These are phyloP conservation scores for Cryphonectria radicalis DNA, from an alignment of 2,329 filamentous ascomycete species.

Conservation along the genomic window DNA sequence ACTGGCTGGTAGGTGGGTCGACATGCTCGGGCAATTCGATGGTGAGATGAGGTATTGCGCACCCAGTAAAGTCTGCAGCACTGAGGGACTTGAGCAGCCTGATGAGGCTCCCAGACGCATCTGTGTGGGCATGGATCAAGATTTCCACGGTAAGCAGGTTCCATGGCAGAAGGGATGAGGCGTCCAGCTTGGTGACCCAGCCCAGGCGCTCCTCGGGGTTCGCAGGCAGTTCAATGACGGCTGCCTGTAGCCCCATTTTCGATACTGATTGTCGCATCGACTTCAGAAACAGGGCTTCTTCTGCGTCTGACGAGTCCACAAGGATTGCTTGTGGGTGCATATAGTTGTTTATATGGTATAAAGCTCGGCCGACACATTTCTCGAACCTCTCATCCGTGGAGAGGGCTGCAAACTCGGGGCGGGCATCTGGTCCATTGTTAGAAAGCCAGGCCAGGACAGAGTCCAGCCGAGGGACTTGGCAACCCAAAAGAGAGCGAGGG, in stretches of 20 bases:
- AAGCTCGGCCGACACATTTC: conserved; percentile 63
- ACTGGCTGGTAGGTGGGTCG: conserved; percentile 66
- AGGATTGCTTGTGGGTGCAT: conserved; percentile 80
- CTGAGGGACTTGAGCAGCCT: conserved; percentile 77
- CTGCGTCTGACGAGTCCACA: conserved; percentile 67
- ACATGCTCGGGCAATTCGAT: conserved; percentile 78
- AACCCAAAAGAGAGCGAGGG: not conserved
- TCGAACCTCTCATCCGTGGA: conserved; percentile 75
- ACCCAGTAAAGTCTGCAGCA: conserved; percentile 74
- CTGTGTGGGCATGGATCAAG: conserved; percentile 74
- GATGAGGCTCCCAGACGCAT: conserved; percentile 74
- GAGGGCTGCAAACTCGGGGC: conserved; percentile 71
- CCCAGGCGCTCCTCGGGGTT: conserved; percentile 64
- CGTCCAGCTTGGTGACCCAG: conserved; percentile 80
- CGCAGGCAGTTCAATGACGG: conserved; percentile 74
- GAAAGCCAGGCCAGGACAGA: not conserved
- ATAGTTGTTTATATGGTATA: conserved; percentile 73
- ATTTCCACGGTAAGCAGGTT: conserved; percentile 80
- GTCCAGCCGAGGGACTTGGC: conserved; percentile 15
- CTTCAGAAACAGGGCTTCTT: conserved; percentile 69
- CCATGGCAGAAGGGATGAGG: conserved; percentile 54
- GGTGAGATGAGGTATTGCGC: conserved; percentile 73
- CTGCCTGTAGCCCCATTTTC: conserved; percentile 39
- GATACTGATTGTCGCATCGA: conserved; percentile 18
- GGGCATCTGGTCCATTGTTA: conserved; percentile 61